Conservation (phyloP, 129 eudicot genomes). For the Kitagawia praeruptora region DNA sequence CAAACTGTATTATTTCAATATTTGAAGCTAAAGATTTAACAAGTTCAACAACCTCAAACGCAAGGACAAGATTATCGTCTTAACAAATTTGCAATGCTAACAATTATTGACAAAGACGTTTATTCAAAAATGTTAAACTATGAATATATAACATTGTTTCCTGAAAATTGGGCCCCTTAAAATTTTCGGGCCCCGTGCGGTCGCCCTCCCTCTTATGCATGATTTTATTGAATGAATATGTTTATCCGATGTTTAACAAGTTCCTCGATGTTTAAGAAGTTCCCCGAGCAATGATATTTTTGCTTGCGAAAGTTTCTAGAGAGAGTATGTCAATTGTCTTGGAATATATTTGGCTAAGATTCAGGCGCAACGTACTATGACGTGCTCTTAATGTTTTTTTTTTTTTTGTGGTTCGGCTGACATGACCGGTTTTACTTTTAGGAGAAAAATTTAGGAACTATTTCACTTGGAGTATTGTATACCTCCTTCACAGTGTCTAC, state of each 20-base stretch:
- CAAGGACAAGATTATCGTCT: too few relatives aligned
- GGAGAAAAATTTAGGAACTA: conserved; percentile 88
- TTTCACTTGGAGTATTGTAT: conserved; percentile 89
- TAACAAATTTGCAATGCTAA: too few relatives aligned
- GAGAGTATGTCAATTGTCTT: neutral
- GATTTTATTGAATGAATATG: neutral
- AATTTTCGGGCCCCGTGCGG: too few relatives aligned
- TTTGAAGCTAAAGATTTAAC: too few relatives aligned
- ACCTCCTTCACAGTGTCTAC: conserved; percentile 77
- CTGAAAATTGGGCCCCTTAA: too few relatives aligned
- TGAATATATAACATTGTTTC: too few relatives aligned
- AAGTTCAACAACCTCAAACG: too few relatives aligned
- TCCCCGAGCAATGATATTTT: neutral
- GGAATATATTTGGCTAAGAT: neutral
- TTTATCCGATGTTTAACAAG: neutral
- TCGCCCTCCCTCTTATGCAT: neutral
- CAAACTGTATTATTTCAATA: too few relatives aligned
- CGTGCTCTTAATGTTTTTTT: neutral
- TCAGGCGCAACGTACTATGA: neutral
- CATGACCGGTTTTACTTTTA: conserved; percentile 22
- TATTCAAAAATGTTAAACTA: too few relatives aligned
- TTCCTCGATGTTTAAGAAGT: neutral
- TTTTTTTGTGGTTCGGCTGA: conserved; percentile 6
- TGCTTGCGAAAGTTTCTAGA: neutral
- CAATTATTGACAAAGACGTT: too few relatives aligned